Percentiles rank a stretch among this genome's conserved stretches.
These are phyloP conservation scores for Lentinula lateritia DNA, from an alignment of 768 basidiomycete genomes.

Conservation along the genomic window DNA sequence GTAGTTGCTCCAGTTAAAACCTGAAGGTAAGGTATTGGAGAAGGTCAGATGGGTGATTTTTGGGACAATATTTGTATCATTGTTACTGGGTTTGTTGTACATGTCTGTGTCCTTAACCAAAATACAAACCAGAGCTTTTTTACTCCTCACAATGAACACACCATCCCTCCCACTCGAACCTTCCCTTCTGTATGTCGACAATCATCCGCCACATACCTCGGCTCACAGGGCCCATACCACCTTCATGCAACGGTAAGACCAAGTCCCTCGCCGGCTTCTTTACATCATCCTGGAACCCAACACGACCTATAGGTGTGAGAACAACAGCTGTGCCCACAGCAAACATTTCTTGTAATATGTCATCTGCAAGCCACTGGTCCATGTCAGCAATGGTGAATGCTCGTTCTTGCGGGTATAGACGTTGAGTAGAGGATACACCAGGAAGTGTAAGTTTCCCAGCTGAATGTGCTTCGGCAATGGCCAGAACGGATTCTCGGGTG, in stretches of 20 bases:
- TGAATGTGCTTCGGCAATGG: constrained; percentile 57
- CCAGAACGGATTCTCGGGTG: constrained; percentile 71
- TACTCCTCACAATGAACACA: constrained; percentile 39
- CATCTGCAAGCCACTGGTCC: constrained; percentile 37
- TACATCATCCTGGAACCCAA: constrained; percentile 40
- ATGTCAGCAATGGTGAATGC: constrained; percentile 55
- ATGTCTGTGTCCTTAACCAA: too few species aligned
- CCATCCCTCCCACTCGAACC: constrained; percentile 59
- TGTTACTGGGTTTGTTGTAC: too few species aligned
- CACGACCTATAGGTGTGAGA: constrained; percentile 55
- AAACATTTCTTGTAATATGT: constrained; percentile 67
- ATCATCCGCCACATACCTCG: constrained; percentile 62
- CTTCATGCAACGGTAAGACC: constrained; percentile 41
- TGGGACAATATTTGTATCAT: too few species aligned
- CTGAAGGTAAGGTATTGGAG: background rate
- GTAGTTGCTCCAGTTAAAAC: constrained; percentile 80
- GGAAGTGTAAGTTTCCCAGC: constrained; percentile 40
- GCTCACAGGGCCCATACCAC: constrained; percentile 50
- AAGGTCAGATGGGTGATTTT: background rate
- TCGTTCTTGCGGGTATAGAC: constrained; percentile 50
- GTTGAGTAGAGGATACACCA: constrained; percentile 27
- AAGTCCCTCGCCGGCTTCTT: constrained; percentile 26
- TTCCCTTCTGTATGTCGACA: constrained; percentile 69
- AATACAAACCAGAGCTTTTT: too few species aligned
- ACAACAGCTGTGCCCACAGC: constrained; percentile 75